phyloP scores from a whole-genome alignment of 2,329 filamentous ascomycete species.

The Alternaria infectoria region DNA sequence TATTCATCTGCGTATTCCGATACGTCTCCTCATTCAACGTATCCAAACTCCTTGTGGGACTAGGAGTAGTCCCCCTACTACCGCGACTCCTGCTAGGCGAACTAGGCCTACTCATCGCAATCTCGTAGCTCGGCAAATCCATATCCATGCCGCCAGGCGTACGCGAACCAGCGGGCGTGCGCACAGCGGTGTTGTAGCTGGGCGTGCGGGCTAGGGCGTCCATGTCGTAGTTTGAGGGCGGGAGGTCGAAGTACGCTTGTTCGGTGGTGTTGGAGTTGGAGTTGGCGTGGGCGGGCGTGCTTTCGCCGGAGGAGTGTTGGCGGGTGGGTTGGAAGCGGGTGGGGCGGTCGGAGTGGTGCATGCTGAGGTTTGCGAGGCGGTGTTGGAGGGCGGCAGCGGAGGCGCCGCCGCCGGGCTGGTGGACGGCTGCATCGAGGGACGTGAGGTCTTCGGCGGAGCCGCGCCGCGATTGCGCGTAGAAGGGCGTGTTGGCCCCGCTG shows the following conservation, averaged over 20 bases:
- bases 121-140: conserved; percentile 54
- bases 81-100: conserved; percentile 43
- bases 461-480: conserved; percentile 71
- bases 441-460: conserved; percentile 83
- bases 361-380: conserved; percentile 63
- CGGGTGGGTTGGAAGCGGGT: conserved; percentile 32
- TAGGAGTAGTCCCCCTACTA: conserved; percentile 42
- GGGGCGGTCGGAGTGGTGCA: conserved; percentile 44
- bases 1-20: conserved; percentile 46
- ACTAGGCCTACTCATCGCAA: conserved; percentile 53
- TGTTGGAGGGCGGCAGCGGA: conserved; percentile 72
- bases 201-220: conserved; percentile 56
- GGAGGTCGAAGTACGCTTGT: conserved; percentile 30
- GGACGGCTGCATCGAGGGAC: conserved; percentile 56
- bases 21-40: conserved; percentile 47
- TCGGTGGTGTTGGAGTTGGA: conserved; percentile 11
- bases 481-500: conserved; percentile 74
- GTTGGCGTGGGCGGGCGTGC: conserved; percentile 38
- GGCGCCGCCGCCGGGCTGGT: conserved; percentile 47
- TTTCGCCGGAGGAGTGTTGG: conserved; percentile 46
- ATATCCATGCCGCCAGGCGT: conserved; percentile 49
- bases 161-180: conserved; percentile 50
- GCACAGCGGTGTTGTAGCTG: conserved; percentile 58
- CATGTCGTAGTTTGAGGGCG: conserved; percentile 48
- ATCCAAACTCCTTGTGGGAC: conserved; percentile 41